Base-by-base conservation (phyloP, 345 rosid species). In the Draba incana region DNA sequence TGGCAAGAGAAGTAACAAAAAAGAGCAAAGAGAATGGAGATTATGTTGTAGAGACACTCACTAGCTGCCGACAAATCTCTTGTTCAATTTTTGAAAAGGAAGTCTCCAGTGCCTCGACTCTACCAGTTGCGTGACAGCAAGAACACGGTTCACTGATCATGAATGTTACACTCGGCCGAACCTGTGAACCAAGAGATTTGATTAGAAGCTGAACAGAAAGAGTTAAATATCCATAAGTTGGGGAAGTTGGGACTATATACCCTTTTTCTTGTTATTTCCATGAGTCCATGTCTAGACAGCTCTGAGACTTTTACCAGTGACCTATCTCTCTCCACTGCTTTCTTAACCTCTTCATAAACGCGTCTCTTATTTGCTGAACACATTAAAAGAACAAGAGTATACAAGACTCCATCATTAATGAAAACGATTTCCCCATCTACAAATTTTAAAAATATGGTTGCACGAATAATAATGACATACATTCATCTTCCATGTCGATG, bases 191-290 rank as follows among this genome's bases (percentile, higher is more conserved):
- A 2, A 62, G 69, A 25, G 10, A 53, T 13, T 11, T 54, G 4
- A 46, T 37, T 33, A 38, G 51, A 73, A 52, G 68, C 58, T 37
- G 37, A 23, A 27, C 11, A 38, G 72, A 70, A 78, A 49, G 52
- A 58, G 48, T 60, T 23, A 53, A 74, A 38, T 28, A 77, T 62
- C 53, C 59, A 68, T 57, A 33, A 52, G 20, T 37, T 60, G 47
- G 14, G 46, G 2, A 31, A 31, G 8, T 31, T 31, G 35, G 14
- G 27, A 52, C 24, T 76, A 58, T 76, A 58, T 85, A 93, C 98
- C 91, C 99, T 88, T 83, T 93, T 87, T 79, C 99, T 84, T 63
- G 96, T 93, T 59, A 94, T 94, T 77, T 94, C 99, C 99, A 94
- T 94, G 10, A 94, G 96, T 56, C 99, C 99, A 42, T 90, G 85